Conservation (phyloP, 2,329 filamentous ascomycete species). For the Cladophialophora carrionii region DNA sequence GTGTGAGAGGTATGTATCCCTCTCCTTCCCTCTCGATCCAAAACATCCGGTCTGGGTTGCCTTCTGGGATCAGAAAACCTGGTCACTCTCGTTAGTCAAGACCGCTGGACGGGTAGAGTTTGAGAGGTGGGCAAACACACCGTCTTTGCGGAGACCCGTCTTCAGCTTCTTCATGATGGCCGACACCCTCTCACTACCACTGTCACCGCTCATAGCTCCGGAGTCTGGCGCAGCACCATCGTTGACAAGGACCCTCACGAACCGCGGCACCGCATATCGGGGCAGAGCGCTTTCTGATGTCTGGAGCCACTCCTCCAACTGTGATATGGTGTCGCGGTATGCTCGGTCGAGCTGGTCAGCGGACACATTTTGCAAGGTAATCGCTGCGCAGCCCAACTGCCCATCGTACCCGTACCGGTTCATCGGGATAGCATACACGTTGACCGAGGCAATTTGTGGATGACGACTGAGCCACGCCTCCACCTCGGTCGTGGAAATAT, state of each 20-base stretch:
- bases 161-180: constrained; percentile 26
- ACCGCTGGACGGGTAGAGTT: neutral
- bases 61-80: constrained; percentile 20
- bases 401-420: constrained; percentile 35
- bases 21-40: constrained; percentile 24
- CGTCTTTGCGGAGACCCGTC: constrained; percentile 23
- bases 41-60: constrained; percentile 16
- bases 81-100: neutral
- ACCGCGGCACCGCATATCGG: constrained; percentile 30
- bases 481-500: constrained; percentile 80
- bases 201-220: constrained; percentile 19
- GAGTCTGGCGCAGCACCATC: constrained; percentile 13
- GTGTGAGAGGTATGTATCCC: constrained; percentile 20
- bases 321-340: constrained; percentile 17
- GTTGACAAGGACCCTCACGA: constrained; percentile 26
- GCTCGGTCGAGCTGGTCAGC: neutral
- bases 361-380: constrained; percentile 19
- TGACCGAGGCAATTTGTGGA: constrained; percentile 33
- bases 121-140: constrained; percentile 6
- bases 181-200: constrained; percentile 23
- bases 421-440: constrained; percentile 37
- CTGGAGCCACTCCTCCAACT: constrained; percentile 25
- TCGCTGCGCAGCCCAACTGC: constrained; percentile 29
- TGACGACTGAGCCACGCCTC: constrained; percentile 33
- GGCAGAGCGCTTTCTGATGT: constrained; percentile 27